Evolutionary conservation across 176 grass and related monocot species (phyloP), one percentile per base, ranked within the genome.

Genomic region (Areca catechu): DNA sequence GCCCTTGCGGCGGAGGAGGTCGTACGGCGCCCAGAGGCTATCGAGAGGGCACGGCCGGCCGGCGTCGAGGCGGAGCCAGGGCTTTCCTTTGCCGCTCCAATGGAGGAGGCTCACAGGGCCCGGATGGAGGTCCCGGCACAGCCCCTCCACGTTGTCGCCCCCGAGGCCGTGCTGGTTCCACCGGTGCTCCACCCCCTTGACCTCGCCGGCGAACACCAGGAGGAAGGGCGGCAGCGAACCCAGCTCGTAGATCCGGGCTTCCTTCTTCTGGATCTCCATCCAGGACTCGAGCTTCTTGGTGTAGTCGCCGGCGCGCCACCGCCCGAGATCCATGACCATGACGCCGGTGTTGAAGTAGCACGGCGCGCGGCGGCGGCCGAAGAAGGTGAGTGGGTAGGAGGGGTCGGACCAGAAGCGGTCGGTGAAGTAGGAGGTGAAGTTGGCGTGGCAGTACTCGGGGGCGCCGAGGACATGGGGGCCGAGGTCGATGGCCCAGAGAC

Each of bases 271-370:
- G 52, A 98, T 71, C 75, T 98, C 87, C 93, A 98, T 98, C 93
- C 93, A 98, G 63, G 75, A 79, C 83, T 98, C 93, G 23, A 98
- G 62, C 79, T 84, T 80, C 23, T 60, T 70, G 2, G 93, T 98
- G 75, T 80, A 98, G 29, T 62, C 78, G 1, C 84, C 81, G 4
- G 63, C 63, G 21, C 93, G 80, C 93, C 93, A 98, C 16, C 88
- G 24, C 19, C 78, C 81, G 2, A 98, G 80, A 65, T 98, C 87
- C 58, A 98, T 98, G 53, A 98, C 93, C 87, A 98, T 98, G 58
- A 98, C 93, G 5, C 93, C 93, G 21, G 93, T 98, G 72, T 98
- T 98, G 93, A 98, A 98, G 81, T 98, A 98, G 81, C 93, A 97
- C 1, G 87, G 87, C 4, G 4, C 4, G 5, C 83, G 80, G 22